Percentiles rank a stretch among this genome's conserved stretches.
Evolutionary conservation across 2,329 filamentous ascomycete species (phyloP).

Genomic region (Trichoderma asperellum): DNA sequence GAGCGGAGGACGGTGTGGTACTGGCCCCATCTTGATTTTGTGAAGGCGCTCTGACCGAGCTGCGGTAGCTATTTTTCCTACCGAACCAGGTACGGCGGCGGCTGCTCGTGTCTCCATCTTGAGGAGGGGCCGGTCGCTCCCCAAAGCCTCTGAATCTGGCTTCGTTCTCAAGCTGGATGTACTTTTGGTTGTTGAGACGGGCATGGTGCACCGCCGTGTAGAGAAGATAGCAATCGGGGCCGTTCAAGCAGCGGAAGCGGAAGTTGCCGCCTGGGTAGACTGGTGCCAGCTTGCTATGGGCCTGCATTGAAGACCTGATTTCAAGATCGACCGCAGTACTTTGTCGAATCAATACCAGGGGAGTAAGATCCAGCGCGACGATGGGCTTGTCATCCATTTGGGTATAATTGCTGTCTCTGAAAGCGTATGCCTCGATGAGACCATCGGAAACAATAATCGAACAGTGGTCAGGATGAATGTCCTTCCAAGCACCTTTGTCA

Average conservation of each 20-base stretch:
- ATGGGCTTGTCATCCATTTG: slow-evolving; percentile 49
- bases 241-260: slow-evolving; percentile 82
- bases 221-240: slow-evolving; percentile 77
- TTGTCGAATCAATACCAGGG: slow-evolving; percentile 84
- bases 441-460: slow-evolving; percentile 62
- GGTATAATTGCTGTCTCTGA: slow-evolving; percentile 38
- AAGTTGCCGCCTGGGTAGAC: slow-evolving; percentile 71
- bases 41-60: slow-evolving; percentile 63
- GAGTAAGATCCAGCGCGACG: slow-evolving; percentile 82
- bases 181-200: slow-evolving; percentile 90
- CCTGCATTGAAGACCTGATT: slow-evolving; percentile 81
- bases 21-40: slow-evolving; percentile 76
- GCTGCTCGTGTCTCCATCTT: slow-evolving; percentile 52
- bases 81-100: slow-evolving; percentile 62
- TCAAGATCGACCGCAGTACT: slow-evolving; percentile 94
- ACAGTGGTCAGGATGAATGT: slow-evolving; percentile 56
- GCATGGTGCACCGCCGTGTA: slow-evolving; percentile 87
- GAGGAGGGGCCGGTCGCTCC: slow-evolving; percentile 55
- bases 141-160: slow-evolving; percentile 74
- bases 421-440: slow-evolving; percentile 60
- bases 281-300: slow-evolving; percentile 69
- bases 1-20: slow-evolving; percentile 59
- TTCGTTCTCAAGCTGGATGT: slow-evolving; percentile 69
- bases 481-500: slow-evolving; percentile 64
- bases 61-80: slow-evolving; percentile 66